A percentile compares a stretch with the other conserved stretches of the same genome.
These are phyloP conservation scores for Petunia hybrid DNA, from an alignment of 305 asterid species.

Conservation along the genomic window DNA sequence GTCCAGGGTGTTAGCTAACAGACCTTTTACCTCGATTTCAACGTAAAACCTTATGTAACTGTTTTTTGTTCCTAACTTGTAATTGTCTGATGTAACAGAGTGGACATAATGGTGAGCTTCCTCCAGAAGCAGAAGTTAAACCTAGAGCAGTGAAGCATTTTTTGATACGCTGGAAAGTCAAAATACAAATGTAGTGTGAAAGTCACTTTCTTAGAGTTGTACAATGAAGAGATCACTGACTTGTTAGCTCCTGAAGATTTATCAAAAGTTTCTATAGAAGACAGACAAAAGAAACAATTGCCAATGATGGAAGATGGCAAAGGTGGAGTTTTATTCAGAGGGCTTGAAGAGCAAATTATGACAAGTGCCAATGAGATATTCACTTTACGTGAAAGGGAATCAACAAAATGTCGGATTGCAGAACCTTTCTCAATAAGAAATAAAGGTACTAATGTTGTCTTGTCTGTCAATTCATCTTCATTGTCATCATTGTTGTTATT, in stretches of 20 bases:
- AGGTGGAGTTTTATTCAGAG: slow-evolving; percentile 97
- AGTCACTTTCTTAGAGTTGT: slow-evolving; percentile 92
- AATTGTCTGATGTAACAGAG: slow-evolving; percentile 49
- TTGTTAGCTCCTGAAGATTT: slow-evolving; percentile 89
- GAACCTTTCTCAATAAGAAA: slow-evolving; percentile 92
- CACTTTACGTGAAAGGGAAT: slow-evolving; percentile 87
- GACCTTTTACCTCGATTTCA: slow-evolving; percentile 1
- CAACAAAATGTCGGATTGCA: slow-evolving; percentile 94
- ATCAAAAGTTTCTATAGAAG: slow-evolving; percentile 68
- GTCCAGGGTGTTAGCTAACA: slow-evolving; percentile 60
- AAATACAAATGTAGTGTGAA: slow-evolving; percentile 94
- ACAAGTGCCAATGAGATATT: slow-evolving; percentile 83
- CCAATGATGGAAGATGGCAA: slow-evolving; percentile 99
- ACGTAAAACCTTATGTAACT: neutral
- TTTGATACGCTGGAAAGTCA: slow-evolving; percentile 92
- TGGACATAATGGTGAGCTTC: slow-evolving; percentile 85
- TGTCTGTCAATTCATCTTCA: neutral
- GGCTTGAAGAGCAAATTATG: slow-evolving; percentile 94
- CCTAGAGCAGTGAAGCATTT: slow-evolving; percentile 85
- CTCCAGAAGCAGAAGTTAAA: slow-evolving; percentile 91
- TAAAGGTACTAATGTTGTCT: slow-evolving; percentile 65
- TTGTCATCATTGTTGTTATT: too few species aligned
- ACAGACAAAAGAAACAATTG: slow-evolving; percentile 87
- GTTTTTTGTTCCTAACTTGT: slow-evolving; percentile 18
- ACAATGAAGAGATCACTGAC: slow-evolving; percentile 96